phyloP scores from a whole-genome alignment of 331 rosid genomes.

The Phaseolus coccineus region DNA sequence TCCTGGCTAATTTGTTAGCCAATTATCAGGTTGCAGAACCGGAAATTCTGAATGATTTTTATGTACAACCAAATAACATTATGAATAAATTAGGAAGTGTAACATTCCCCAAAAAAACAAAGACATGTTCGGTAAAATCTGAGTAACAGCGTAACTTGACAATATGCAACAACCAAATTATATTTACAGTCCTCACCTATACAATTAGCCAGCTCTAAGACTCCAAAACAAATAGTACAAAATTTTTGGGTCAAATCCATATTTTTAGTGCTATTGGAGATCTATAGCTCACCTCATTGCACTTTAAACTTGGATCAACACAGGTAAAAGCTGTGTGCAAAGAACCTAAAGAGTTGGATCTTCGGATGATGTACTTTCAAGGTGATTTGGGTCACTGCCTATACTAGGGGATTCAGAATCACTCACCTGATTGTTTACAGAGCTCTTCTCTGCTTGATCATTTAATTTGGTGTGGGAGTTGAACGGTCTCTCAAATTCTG shows the following conservation, averaged over 20 bases:
- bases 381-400: slow-evolving; percentile 54
- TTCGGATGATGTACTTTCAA: slow-evolving; percentile 57
- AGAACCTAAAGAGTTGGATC: slow-evolving; percentile 49
- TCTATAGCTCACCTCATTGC: slow-evolving; percentile 30
- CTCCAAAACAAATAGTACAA: slow-evolving; percentile 39
- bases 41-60: neutral
- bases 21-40: neutral
- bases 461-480: slow-evolving; percentile 56
- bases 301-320: slow-evolving; percentile 17
- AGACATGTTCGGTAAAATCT: slow-evolving; percentile 10
- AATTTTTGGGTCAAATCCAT: slow-evolving; percentile 32
- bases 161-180: slow-evolving; percentile 40
- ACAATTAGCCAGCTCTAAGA: slow-evolving; percentile 38
- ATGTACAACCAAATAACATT: neutral
- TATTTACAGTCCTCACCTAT: slow-evolving; percentile 62
- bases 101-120: neutral
- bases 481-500: slow-evolving; percentile 74
- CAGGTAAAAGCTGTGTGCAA: slow-evolving; percentile 37
- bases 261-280: slow-evolving; percentile 26
- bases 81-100: neutral
- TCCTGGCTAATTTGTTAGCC: neutral
- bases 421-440: slow-evolving; percentile 50
- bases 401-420: slow-evolving; percentile 51
- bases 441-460: slow-evolving; percentile 63
- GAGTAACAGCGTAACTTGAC: slow-evolving; percentile 34